Evolutionary conservation across 176 grass and related monocot genomes (phyloP), one percentile per base, ranked within the genome.

Genomic region (Carex pumila): DNA sequence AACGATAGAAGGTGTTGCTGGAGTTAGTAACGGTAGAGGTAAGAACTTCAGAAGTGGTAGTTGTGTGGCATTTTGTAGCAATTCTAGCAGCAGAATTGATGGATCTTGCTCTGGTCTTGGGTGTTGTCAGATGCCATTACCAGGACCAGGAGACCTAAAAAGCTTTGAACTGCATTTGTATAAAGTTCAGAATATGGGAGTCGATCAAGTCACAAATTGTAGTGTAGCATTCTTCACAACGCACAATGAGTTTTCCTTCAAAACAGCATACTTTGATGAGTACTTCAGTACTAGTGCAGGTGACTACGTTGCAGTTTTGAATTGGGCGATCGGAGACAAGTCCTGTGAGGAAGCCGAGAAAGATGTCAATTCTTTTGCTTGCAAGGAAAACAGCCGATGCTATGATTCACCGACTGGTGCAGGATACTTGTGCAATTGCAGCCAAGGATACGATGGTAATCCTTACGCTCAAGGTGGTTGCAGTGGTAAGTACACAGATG

Each of bases 361-460:
- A 11, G 18, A 32, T 17, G 0, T 58, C 4, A 7, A 6, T 32
- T 73, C 34, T 14, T 85, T 70, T 47, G 83, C 65, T 30, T 90
- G 89, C 68, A 37, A 21, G 17, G 13, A 52, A 0, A 52, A 87
- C 14, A 68, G 74, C 12, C 0, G n/a, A 0, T 90, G 89, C 58
- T 82, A 85, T 76, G n/a, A 90, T 30, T 75, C 89, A 25, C 47
- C 82, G 0, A 65, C 36, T 2, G 82, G 77, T 19, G 55, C 79
- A 3, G 89, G 89, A 9, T 90, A 87, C 37, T 84, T 77, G 12
- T 90, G 89, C 82, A 90, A 90, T 57, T 90, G 89, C 71, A 61
- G 9, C 12, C 1, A 66, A 14, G 89, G 89, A 61, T 87, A 84
- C 13, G 6, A 1, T n/a, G 89, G 89, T 2, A 87, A 90, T 43